Conservation (phyloP, 225 moss, liverwort and hornwort species). For the Straminergon stramineum region DNA sequence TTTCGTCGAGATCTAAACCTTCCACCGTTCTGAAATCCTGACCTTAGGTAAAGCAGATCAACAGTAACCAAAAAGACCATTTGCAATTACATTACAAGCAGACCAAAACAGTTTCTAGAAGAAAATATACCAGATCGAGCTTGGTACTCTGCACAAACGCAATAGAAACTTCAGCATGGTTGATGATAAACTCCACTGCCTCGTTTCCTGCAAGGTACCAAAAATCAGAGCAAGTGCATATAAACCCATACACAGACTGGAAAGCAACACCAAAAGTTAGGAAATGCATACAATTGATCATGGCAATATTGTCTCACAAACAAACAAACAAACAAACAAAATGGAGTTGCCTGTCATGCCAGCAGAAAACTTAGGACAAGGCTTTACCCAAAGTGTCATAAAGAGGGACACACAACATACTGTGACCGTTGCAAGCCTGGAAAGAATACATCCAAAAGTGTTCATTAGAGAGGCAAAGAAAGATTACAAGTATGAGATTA, state of each 20-base stretch:
- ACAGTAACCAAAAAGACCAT: background rate
- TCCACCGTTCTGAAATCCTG: background rate
- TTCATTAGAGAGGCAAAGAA: background rate
- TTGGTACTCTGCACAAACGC: slow-evolving; percentile 53
- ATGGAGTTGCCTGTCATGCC: background rate
- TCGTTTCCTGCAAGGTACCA: slow-evolving; percentile 18
- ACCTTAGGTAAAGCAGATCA: background rate
- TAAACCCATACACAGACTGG: background rate
- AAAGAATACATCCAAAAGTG: background rate
- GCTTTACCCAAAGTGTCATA: slow-evolving; percentile 51
- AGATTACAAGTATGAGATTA: background rate
- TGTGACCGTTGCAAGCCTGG: slow-evolving; percentile 57
- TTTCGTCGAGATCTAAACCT: background rate
- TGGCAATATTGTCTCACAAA: background rate
- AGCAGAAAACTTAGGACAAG: background rate
- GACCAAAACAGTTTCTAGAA: background rate
- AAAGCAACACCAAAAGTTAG: background rate
- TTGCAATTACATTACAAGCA: background rate
- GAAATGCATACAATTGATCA: background rate
- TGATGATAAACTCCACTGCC: slow-evolving; percentile 57
- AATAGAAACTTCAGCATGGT: slow-evolving; percentile 52
- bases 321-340: background rate
- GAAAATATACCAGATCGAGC: slow-evolving; percentile 41
- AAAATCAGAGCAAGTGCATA: background rate
- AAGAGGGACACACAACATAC: slow-evolving; percentile 49